phyloP scores from a whole-genome alignment of 768 basidiomycete species.

The Thelephora aurantiotincta region DNA sequence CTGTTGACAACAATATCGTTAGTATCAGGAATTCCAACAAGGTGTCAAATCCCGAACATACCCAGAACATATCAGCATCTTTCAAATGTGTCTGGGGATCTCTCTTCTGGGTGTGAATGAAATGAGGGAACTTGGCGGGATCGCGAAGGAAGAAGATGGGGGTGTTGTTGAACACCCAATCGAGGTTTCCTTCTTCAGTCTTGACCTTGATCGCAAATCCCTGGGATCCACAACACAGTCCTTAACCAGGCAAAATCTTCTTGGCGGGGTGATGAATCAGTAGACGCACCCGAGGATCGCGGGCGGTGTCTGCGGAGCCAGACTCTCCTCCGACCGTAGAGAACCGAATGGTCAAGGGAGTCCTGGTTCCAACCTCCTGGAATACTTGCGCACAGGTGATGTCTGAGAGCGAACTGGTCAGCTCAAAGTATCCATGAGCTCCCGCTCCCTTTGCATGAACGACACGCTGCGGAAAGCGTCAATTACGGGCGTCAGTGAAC shows the following conservation, averaged over 20 bases:
- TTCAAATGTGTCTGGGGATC: slow-evolving; percentile 87
- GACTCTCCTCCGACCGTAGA: slow-evolving; percentile 86
- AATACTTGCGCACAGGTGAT: slow-evolving; percentile 62
- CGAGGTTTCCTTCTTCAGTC: slow-evolving; percentile 84
- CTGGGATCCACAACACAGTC: too few species aligned
- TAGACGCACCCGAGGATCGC: slow-evolving; percentile 53
- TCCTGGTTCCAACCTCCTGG: slow-evolving; percentile 50
- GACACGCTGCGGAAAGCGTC: slow-evolving; percentile 63
- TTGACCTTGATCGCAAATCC: slow-evolving; percentile 86
- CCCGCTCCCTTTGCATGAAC: slow-evolving; percentile 90
- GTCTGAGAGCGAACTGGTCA: slow-evolving; percentile 77
- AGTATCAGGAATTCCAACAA: slow-evolving; percentile 12
- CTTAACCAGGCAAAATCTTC: too few species aligned
- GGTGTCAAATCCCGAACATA: slow-evolving; percentile 14
- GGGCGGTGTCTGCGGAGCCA: slow-evolving; percentile 84
- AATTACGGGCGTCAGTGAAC: not conserved
- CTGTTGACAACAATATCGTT: slow-evolving; percentile 27
- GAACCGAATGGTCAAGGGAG: slow-evolving; percentile 72
- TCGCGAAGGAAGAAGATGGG: slow-evolving; percentile 87
- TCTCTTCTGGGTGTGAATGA: slow-evolving; percentile 89
- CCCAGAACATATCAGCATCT: slow-evolving; percentile 80
- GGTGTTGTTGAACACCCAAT: slow-evolving; percentile 89
- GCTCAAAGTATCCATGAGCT: slow-evolving; percentile 87
- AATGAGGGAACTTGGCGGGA: slow-evolving; percentile 82
- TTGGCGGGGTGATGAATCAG: too few species aligned